phyloP scores from a whole-genome alignment of 2,329 filamentous ascomycete genomes.

The Intubia oerlemansii region DNA sequence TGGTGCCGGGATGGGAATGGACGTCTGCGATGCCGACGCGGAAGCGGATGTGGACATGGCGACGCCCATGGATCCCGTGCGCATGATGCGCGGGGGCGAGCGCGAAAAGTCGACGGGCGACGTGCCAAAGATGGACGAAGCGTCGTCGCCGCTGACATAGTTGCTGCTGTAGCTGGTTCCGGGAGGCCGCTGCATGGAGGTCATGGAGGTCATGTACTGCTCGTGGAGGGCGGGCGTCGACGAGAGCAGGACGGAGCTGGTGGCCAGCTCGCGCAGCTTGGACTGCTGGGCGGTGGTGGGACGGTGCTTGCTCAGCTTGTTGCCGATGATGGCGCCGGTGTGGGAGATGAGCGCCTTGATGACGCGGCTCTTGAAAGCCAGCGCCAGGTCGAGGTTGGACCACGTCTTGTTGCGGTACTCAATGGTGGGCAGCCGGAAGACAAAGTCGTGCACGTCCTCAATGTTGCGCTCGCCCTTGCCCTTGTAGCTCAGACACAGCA shows the following conservation, averaged over 20 bases:
- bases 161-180: too few species aligned
- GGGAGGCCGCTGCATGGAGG: too few species aligned
- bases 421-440: slow-evolving; percentile 82
- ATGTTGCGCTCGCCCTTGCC: slow-evolving; percentile 89
- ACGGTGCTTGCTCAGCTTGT: slow-evolving; percentile 83
- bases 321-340: slow-evolving; percentile 87
- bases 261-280: slow-evolving; percentile 67
- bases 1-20: slow-evolving; percentile 19
- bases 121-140: slow-evolving; percentile 28
- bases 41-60: too few species aligned
- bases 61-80: too few species aligned
- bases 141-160: slow-evolving; percentile 30
- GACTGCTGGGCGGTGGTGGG: slow-evolving; percentile 61
- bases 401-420: slow-evolving; percentile 98
- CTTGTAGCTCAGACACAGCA: slow-evolving; percentile 90
- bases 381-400: slow-evolving; percentile 87
- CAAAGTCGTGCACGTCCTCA: slow-evolving; percentile 92
- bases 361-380: slow-evolving; percentile 85
- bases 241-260: slow-evolving; percentile 48
- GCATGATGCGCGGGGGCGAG: slow-evolving; percentile 32
- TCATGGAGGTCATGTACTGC: too few species aligned
- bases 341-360: slow-evolving; percentile 88
- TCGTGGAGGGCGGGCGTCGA: slow-evolving; percentile 20
- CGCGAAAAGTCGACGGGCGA: slow-evolving; percentile 36
- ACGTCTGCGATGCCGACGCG: slow-evolving; percentile 27